Percentiles rank a stretch among this genome's conserved stretches.
Evolutionary conservation across 192 early-diverging fungal species (phyloP).

Genomic region (Gryganskiella cystojenkinii): DNA sequence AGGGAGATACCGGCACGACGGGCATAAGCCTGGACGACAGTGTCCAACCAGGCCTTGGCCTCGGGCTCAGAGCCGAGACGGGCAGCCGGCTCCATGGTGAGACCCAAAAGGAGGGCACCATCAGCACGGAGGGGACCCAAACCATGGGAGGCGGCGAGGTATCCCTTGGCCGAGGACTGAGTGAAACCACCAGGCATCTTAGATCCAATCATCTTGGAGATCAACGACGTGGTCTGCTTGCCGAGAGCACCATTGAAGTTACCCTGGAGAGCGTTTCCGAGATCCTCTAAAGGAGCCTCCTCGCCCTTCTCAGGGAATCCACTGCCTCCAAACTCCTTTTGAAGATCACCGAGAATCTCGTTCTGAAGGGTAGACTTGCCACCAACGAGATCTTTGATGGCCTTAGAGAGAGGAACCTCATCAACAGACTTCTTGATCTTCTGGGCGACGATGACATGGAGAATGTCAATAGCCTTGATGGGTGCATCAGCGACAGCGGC

Average conservation of each 20-base stretch:
- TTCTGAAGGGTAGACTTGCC: constrained; percentile 98
- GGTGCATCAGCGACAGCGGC: constrained; percentile 71
- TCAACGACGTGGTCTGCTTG: constrained; percentile 78
- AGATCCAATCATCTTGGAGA: constrained; percentile 82
- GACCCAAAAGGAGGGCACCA: constrained; percentile 79
- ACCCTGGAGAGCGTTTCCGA: constrained; percentile 72
- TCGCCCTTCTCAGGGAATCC: constrained; percentile 91
- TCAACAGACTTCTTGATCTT: constrained; percentile 88
- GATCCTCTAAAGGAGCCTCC: constrained; percentile 87
- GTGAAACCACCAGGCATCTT: constrained; percentile 96
- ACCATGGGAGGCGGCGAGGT: constrained; percentile 78
- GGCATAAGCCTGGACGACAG: constrained; percentile 75
- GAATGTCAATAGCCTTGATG: constrained; percentile 84
- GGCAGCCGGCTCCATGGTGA: constrained; percentile 83
- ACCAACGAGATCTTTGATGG: constrained; percentile 93
- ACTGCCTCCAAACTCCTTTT: constrained; percentile 86
- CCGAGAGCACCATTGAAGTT: constrained; percentile 79
- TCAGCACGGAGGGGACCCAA: constrained; percentile 81
- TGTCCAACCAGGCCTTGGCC: constrained; percentile 86
- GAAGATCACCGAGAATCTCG: constrained; percentile 95
- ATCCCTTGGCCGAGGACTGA: constrained; percentile 78
- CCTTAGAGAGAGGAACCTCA: constrained; percentile 80
- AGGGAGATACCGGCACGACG: constrained; percentile 75
- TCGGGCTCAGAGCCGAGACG: constrained; percentile 82
- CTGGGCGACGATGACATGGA: constrained; percentile 88